A percentile compares a stretch with the other conserved stretches of the same genome.
Conservation (phyloP, 768 basidiomycete genomes). For the Suillus tomentosus region DNA sequence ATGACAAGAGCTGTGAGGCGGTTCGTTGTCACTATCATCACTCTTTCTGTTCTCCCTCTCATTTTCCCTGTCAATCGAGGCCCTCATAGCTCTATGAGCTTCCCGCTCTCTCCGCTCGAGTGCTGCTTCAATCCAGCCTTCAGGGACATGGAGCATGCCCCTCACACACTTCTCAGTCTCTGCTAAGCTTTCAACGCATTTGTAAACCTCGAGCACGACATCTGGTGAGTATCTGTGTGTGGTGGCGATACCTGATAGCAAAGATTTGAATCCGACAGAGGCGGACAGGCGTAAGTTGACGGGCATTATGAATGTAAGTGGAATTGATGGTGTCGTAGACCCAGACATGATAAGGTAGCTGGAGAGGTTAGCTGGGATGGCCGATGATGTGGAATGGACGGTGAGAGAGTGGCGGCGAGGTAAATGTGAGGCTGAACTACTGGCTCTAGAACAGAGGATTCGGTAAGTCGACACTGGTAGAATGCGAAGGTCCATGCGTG, state of each 20-base stretch:
- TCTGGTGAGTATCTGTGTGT: conserved; percentile 46
- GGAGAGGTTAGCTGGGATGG: no score
- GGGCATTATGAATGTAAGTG: neutral
- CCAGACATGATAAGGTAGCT: conserved; percentile 6
- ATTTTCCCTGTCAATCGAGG: neutral
- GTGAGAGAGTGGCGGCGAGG: no score
- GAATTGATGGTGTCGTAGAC: neutral
- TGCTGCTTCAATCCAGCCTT: conserved; percentile 22
- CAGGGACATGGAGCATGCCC: conserved; percentile 41
- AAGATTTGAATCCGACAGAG: conserved; percentile 31
- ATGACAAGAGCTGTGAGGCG: neutral
- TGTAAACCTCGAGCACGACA: conserved; percentile 43
- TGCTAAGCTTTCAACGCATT: conserved; percentile 34
- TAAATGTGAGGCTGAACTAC: no score
- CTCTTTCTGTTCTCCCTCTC: neutral
- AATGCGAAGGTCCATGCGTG: no score
- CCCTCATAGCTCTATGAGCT: neutral
- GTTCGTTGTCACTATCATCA: neutral
- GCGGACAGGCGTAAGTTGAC: conserved; percentile 20
- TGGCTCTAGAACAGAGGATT: no score
- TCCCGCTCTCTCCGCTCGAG: conserved; percentile 6
- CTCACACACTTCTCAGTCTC: conserved; percentile 41
- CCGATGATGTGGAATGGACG: no score
- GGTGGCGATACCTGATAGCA: conserved; percentile 42
- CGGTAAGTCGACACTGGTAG: no score